Percentiles rank a stretch among this genome's conserved stretches.
These are phyloP conservation scores for Cicer yamashitae DNA, from an alignment of 306 rosid species.

Conservation along the genomic window DNA sequence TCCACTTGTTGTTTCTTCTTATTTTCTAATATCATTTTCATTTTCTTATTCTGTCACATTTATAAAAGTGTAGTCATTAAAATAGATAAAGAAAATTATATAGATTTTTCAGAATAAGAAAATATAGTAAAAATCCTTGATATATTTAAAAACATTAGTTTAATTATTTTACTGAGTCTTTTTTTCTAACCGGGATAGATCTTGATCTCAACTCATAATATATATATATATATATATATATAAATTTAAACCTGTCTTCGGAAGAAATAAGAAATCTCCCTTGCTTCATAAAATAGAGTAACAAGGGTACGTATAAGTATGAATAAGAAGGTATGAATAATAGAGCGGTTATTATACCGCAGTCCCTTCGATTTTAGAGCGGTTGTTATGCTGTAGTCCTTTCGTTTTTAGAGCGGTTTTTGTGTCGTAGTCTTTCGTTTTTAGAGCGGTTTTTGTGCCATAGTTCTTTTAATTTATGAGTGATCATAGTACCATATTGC, in stretches of 20 bases:
- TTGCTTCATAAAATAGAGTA: constrained; percentile 52
- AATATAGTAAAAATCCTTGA: neutral
- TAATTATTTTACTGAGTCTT: neutral
- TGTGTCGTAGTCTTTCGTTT: too few relatives aligned
- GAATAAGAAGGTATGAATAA: neutral
- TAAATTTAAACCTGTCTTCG: constrained; percentile 59
- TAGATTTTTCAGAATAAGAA: neutral
- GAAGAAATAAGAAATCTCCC: constrained; percentile 56
- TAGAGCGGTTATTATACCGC: too few relatives aligned
- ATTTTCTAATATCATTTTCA: constrained; percentile 57
- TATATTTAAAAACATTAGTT: neutral
- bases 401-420: too few relatives aligned
- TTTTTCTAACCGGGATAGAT: neutral
- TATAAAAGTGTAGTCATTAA: neutral
- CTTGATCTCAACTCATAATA: neutral
- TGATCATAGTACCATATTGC: too few relatives aligned
- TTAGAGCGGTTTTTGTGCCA: too few relatives aligned
- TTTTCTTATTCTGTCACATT: constrained; percentile 58
- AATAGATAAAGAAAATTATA: neutral
- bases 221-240: too few relatives aligned
- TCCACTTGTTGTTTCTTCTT: constrained; percentile 58
- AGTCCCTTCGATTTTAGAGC: too few relatives aligned
- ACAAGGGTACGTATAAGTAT: constrained; percentile 44
- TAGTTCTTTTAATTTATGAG: too few relatives aligned
- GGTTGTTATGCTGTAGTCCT: too few relatives aligned